These are phyloP conservation scores for Nannizziopsis barbatae DNA, from an alignment of 2,329 filamentous ascomycete species.

Conservation along the genomic window DNA sequence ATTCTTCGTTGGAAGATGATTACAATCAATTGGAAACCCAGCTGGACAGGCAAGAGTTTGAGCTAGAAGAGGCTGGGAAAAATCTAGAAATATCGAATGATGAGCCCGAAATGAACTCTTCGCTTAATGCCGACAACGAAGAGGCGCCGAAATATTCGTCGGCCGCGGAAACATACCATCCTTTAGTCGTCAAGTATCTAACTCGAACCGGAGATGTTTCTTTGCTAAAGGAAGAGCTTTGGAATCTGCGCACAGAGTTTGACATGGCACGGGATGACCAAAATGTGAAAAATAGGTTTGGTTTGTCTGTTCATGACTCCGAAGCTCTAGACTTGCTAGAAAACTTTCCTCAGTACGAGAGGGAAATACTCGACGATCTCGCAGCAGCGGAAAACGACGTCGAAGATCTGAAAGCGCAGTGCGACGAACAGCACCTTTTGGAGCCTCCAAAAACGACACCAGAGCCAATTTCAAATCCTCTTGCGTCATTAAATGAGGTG, in stretches of 20 bases:
- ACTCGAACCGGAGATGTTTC: constrained; percentile 3
- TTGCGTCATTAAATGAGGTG: neutral
- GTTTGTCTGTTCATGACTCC: neutral
- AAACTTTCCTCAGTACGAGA: constrained; percentile 18
- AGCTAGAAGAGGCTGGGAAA: constrained; percentile 17
- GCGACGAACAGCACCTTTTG: constrained; percentile 16
- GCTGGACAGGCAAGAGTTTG: constrained; percentile 21
- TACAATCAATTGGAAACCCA: constrained; percentile 21
- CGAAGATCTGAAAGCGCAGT: constrained; percentile 16
- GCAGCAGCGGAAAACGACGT: constrained; percentile 16
- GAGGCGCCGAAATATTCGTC: neutral
- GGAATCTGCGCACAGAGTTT: constrained; percentile 8
- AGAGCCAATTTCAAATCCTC: constrained; percentile 1
- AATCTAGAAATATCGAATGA: constrained; percentile 12
- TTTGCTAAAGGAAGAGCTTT: constrained; percentile 7
- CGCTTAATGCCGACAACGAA: neutral
- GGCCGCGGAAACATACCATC: constrained; percentile 1
- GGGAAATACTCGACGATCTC: constrained; percentile 19
- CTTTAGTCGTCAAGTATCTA: constrained; percentile 8
- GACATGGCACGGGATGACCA: constrained; percentile 5
- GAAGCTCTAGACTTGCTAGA: constrained; percentile 18
- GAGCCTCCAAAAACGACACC: neutral
- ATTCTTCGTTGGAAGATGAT: constrained; percentile 20
- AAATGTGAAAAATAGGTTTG: neutral
- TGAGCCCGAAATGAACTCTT: neutral